Conservation (phyloP, 352 stramenopile genomes). For the Phytophthora pseudosyringae region DNA sequence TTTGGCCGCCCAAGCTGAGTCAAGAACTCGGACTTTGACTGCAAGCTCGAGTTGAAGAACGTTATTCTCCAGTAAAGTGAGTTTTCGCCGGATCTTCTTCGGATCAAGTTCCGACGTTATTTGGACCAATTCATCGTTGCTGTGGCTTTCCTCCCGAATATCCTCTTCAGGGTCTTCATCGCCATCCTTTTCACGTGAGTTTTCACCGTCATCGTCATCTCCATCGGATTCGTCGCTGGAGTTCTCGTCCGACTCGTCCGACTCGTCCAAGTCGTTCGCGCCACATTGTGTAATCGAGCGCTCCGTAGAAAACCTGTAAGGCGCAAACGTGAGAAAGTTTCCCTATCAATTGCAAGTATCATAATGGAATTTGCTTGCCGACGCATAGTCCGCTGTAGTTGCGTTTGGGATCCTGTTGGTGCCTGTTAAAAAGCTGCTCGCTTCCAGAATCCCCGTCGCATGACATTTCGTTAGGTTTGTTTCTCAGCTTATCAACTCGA, state of each 20-base stretch:
- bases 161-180: constrained; percentile 4
- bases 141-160: neutral
- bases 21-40: constrained; percentile 8
- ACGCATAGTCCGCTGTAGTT: neutral
- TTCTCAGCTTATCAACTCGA: neutral
- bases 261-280: neutral
- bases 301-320: neutral
- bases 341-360: neutral
- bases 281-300: neutral
- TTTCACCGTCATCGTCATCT: neutral
- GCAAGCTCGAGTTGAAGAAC: constrained; percentile 5
- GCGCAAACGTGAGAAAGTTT: neutral
- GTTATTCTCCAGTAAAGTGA: constrained; percentile 5
- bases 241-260: neutral
- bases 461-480: neutral
- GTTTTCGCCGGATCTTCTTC: constrained; percentile 6
- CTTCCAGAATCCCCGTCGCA: neutral
- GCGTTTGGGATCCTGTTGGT: constrained; percentile 1
- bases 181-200: neutral
- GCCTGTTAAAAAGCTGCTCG: neutral
- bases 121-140: neutral
- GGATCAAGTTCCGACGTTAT: neutral
- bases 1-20: constrained; percentile 12
- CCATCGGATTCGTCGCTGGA: neutral
- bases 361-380: neutral